Conservation (phyloP, 192 early-diverging fungal genomes). For the Umbelopsis vinacea region DNA sequence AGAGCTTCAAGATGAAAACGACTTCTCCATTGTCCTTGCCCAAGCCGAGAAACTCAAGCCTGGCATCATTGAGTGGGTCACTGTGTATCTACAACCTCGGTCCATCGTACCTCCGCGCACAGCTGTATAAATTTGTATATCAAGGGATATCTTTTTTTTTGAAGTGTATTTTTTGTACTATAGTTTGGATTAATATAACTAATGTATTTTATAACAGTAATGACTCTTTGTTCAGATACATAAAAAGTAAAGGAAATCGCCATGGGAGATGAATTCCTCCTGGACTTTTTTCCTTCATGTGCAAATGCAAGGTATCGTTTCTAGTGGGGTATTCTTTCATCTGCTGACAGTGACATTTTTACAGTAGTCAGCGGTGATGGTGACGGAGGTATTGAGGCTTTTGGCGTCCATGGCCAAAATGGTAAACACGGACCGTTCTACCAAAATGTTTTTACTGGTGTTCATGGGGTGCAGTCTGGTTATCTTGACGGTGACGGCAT, state of each 20-base stretch:
- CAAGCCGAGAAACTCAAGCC: conserved; percentile 53
- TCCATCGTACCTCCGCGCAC: not conserved
- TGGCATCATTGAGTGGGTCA: conserved; percentile 43
- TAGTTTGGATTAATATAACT: not conserved
- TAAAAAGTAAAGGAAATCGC: no score
- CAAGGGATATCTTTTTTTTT: not conserved
- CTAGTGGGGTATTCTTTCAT: not conserved
- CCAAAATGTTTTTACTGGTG: not conserved
- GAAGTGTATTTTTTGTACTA: not conserved
- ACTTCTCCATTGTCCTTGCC: conserved; percentile 50
- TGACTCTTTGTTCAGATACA: no score
- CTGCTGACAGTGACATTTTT: not conserved
- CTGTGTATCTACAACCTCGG: conserved; percentile 9
- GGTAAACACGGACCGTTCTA: not conserved
- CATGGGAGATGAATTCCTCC: no score
- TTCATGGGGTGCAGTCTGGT: not conserved
- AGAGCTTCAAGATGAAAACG: conserved; percentile 34
- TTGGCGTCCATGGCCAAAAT: not conserved
- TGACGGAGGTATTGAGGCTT: not conserved
- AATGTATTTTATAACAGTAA: no score
- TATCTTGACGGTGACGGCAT: not conserved
- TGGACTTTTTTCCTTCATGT: no score
- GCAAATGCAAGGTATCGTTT: no score
- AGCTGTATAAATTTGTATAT: conserved; percentile 17
- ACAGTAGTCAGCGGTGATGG: not conserved